Percentiles rank a stretch among this genome's conserved stretches.
These are phyloP conservation scores for Lepiota subincarnata DNA, from an alignment of 768 basidiomycete species.

Conservation along the genomic window DNA sequence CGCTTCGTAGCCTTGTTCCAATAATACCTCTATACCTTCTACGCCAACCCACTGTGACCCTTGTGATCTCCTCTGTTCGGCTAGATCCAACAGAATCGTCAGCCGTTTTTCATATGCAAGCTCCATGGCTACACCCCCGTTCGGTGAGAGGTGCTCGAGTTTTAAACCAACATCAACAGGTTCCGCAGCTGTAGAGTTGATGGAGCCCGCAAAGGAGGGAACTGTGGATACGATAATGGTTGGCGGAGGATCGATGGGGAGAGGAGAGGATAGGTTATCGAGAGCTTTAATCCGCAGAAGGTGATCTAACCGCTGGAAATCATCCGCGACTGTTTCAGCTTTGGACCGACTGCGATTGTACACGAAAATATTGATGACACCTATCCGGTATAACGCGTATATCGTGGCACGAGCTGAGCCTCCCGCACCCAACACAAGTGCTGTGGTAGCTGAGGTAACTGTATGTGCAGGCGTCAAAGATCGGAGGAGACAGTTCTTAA, in stretches of 20 bases:
- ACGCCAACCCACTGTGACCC: constrained; percentile 48
- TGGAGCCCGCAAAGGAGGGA: constrained; percentile 43
- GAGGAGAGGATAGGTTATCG: constrained; percentile 42
- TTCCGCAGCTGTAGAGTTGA: constrained; percentile 14
- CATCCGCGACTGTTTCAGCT: constrained; percentile 51
- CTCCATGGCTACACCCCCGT: constrained; percentile 53
- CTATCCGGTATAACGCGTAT: constrained; percentile 63
- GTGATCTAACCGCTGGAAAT: constrained; percentile 45
- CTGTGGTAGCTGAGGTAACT: constrained; percentile 31
- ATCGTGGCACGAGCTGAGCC: constrained; percentile 78
- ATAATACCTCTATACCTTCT: constrained; percentile 57
- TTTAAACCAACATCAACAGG: constrained; percentile 41
- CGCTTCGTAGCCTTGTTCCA: constrained; percentile 70
- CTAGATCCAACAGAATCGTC: constrained; percentile 60
- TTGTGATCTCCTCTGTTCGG: constrained; percentile 29
- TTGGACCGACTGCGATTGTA: constrained; percentile 67
- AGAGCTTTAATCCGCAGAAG: constrained; percentile 47
- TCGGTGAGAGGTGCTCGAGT: constrained; percentile 33
- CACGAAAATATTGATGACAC: constrained; percentile 57
- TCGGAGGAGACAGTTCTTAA: constrained; percentile 43
- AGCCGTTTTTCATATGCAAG: constrained; percentile 70
- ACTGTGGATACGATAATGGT: constrained; percentile 69
- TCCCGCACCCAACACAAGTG: constrained; percentile 74
- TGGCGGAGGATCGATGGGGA: constrained; percentile 34
- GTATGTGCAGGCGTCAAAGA: constrained; percentile 29